A percentile compares a stretch with the other conserved stretches of the same genome.
Evolutionary conservation across 2,329 filamentous ascomycete species (phyloP).

Genomic region (Cladorrhinum sp.): DNA sequence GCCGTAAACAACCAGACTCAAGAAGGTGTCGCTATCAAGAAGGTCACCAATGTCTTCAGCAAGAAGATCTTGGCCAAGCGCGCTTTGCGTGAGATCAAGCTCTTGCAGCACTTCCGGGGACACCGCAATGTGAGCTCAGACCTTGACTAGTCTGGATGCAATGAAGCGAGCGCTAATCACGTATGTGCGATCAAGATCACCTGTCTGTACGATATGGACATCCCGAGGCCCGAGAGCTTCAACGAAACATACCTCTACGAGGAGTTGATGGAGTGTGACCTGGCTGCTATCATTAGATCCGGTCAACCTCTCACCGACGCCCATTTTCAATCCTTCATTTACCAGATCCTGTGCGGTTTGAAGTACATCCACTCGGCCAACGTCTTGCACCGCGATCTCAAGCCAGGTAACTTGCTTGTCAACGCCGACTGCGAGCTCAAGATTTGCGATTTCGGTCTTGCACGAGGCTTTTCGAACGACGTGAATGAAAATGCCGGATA

Average conservation of each 20-base stretch:
- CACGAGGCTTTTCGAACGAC: slow-evolving; percentile 93
- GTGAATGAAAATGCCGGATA: slow-evolving; percentile 98
- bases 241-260: slow-evolving; percentile 99
- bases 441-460: slow-evolving; percentile 97
- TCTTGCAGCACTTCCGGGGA: slow-evolving; percentile 93
- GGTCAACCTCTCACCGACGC: slow-evolving; percentile 96
- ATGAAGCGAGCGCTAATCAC: background rate
- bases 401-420: slow-evolving; percentile 94
- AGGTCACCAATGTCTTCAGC: slow-evolving; percentile 99
- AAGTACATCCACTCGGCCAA: slow-evolving; percentile 99
- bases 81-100: slow-evolving; percentile 95
- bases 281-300: slow-evolving; percentile 95
- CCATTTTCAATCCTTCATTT: slow-evolving; percentile 99
- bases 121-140: slow-evolving; percentile 68
- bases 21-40: slow-evolving; percentile 97
- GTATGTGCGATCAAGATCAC: slow-evolving; percentile 66
- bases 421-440: slow-evolving; percentile 99
- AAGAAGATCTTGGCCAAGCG: slow-evolving; percentile 99
- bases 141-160: background rate
- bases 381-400: slow-evolving; percentile 92
- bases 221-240: slow-evolving; percentile 94
- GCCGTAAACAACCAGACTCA: slow-evolving; percentile 86
- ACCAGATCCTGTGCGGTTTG: slow-evolving; percentile 96
- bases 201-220: slow-evolving; percentile 99
- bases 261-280: slow-evolving; percentile 99